phyloP scores from a whole-genome alignment of 2,329 filamentous ascomycete species.

The Metarhizium brunneum region DNA sequence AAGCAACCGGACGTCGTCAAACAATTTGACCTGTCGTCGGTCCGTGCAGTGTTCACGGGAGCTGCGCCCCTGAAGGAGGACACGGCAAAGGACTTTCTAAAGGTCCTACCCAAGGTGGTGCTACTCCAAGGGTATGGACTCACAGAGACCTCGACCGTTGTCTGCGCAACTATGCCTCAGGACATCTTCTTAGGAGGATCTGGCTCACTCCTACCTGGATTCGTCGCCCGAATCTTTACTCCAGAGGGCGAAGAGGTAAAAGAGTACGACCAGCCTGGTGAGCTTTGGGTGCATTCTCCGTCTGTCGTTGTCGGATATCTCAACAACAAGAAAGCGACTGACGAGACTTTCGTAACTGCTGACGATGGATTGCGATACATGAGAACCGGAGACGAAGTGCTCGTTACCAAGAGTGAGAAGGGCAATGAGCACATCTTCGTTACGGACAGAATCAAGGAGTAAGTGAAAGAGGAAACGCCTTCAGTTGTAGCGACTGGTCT shows the following conservation, averaged over 20 bases:
- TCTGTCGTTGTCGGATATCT: constrained; percentile 71
- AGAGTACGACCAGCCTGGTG: constrained; percentile 59
- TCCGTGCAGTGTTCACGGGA: constrained; percentile 59
- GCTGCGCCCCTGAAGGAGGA: constrained; percentile 71
- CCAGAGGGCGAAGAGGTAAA: constrained; percentile 42
- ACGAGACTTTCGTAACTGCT: constrained; percentile 58
- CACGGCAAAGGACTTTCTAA: constrained; percentile 54
- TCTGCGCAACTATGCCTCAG: constrained; percentile 11
- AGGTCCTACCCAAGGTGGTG: constrained; percentile 51
- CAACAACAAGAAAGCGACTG: constrained; percentile 70
- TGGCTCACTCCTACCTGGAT: constrained; percentile 58
- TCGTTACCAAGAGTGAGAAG: constrained; percentile 35
- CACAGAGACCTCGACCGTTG: constrained; percentile 51
- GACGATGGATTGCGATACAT: constrained; percentile 58
- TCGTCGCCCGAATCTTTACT: constrained; percentile 53
- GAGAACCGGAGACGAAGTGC: constrained; percentile 71
- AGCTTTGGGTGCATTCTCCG: constrained; percentile 68
- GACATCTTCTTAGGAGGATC: constrained; percentile 66
- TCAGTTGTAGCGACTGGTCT: neutral
- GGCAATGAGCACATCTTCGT: constrained; percentile 74
- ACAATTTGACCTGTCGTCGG: constrained; percentile 63
- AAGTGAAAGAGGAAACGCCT: neutral
- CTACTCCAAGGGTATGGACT: constrained; percentile 64
- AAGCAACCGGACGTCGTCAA: constrained; percentile 51
- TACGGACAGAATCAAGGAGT: constrained; percentile 62